Percentiles rank a stretch among this genome's conserved stretches.
Evolutionary conservation across 169 alveolate genomes (phyloP).

Genomic region (Cyclospora cayetanensis): DNA sequence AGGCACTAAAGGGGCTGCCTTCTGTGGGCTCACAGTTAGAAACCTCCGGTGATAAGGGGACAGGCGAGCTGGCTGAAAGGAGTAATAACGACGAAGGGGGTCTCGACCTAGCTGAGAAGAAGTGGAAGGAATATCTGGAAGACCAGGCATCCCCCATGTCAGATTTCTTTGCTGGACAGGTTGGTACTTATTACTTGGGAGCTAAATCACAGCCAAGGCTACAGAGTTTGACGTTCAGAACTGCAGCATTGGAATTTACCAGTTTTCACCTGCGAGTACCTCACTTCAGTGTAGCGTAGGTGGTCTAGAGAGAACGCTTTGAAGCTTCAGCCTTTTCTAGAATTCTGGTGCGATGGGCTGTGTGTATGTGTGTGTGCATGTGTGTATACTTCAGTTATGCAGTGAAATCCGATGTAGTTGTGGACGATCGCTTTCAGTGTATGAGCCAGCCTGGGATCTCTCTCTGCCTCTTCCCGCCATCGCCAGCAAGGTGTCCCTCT

Average conservation of each 20-base stretch:
- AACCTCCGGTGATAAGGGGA: too few relatives aligned
- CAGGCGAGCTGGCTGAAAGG: constrained; percentile 13
- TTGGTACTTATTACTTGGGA: not conserved
- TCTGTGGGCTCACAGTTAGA: too few relatives aligned
- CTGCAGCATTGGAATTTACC: too few relatives aligned
- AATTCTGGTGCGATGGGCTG: too few relatives aligned
- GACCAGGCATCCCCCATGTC: constrained; percentile 62
- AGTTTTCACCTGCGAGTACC: too few relatives aligned
- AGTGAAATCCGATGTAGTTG: constrained; percentile 60
- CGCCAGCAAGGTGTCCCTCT: constrained; percentile 1
- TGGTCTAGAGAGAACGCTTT: too few relatives aligned
- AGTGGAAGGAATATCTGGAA: constrained; percentile 33
- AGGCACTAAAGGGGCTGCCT: too few relatives aligned
- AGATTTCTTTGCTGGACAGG: constrained; percentile 65
- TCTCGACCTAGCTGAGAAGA: constrained; percentile 42
- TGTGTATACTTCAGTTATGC: constrained; percentile 34
- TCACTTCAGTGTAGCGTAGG: too few relatives aligned
- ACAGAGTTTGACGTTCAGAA: not conserved
- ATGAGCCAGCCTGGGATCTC: constrained; percentile 62
- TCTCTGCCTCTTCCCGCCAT: constrained; percentile 37
- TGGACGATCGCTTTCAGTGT: constrained; percentile 22
- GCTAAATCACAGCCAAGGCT: too few relatives aligned
- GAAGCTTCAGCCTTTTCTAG: too few relatives aligned
- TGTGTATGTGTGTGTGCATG: not conserved
- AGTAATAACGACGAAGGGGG: not conserved